phyloP scores from a whole-genome alignment of 192 early-diverging fungal species.

The Coemansia sp. region DNA sequence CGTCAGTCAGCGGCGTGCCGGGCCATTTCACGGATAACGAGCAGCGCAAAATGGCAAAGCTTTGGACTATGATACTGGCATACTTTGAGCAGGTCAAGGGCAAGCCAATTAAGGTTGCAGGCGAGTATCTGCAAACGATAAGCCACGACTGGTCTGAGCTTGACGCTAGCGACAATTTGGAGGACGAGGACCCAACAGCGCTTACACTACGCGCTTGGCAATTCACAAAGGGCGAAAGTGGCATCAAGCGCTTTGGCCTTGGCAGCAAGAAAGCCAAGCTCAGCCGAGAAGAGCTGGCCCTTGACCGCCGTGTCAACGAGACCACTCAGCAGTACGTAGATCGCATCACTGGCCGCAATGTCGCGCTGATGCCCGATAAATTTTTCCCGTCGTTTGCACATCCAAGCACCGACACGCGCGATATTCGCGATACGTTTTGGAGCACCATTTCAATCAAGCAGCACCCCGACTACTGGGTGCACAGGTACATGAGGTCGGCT shows the following conservation, averaged over 20 bases:
- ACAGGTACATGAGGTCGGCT: slow-evolving; percentile 22
- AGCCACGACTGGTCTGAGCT: slow-evolving; percentile 31
- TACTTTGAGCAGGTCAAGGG: slow-evolving; percentile 24
- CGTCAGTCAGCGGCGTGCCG: slow-evolving; percentile 11
- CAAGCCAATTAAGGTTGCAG: slow-evolving; percentile 24
- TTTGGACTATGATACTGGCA: slow-evolving; percentile 37
- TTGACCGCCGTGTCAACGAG: slow-evolving; percentile 45
- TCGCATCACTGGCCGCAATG: slow-evolving; percentile 19
- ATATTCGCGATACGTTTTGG: slow-evolving; percentile 42
- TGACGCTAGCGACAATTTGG: slow-evolving; percentile 11
- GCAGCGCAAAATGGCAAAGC: slow-evolving; percentile 28
- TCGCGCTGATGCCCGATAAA: slow-evolving; percentile 25
- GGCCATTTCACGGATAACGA: slow-evolving; percentile 34
- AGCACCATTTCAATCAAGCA: slow-evolving; percentile 19
- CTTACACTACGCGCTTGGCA: slow-evolving; percentile 36
- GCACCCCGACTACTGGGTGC: slow-evolving; percentile 49
- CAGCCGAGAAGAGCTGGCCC: slow-evolving; percentile 13
- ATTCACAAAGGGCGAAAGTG: slow-evolving; percentile 36
- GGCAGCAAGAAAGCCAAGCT: slow-evolving; percentile 11
- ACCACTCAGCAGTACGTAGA: slow-evolving; percentile 42
- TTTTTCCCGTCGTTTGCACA: slow-evolving; percentile 43
- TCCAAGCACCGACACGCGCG: slow-evolving; percentile 23
- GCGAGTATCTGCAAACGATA: slow-evolving; percentile 28
- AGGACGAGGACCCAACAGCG: slow-evolving; percentile 16
- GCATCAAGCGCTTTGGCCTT: slow-evolving; percentile 18